Base-by-base conservation (phyloP, 176 grass and related monocot genomes). In the Puccinellia tenuiflora region DNA sequence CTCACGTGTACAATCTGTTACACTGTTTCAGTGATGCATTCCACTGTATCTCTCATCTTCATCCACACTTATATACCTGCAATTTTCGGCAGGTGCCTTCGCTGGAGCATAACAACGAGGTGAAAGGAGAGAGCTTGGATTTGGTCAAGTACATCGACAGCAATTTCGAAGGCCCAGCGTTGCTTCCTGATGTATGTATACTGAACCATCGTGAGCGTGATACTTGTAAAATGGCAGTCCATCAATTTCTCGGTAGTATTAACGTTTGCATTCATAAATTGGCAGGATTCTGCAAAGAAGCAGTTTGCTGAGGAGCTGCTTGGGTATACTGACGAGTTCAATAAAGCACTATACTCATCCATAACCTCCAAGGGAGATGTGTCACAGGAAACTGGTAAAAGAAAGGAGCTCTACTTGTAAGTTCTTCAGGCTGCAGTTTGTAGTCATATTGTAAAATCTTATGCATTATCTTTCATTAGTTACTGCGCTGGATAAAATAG, bases 111-210 rank as follows among this genome's bases (percentile, higher is more conserved):
- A 91, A 92, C 35, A 92, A 94, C 33, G 68, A 97, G 75, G 92
- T 97, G 17, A 88, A 89, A 88, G 95, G 90, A 88, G 92, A 97
- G 71, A 97, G 95, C 33, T 75, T 97, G 68, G 84, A 97, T 86
- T 50, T 97, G 82, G 42, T 94, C 24, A 92, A 89, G 82, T 97
- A 90, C 66, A 86, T 97, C 7, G 75, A 92, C 28, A 66, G n/a
- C 48, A 83, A 89, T 77, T 94, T 94, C 39, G 90, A 94, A 55
- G 92, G 92, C 33, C 88, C 86, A 1, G n/a, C 68, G 59, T 81
- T 97, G 82, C 62, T 91, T 43, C 90, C 92, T 54, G 86, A 94
- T 63, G 95, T 94, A 92, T n/a, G 83, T 59, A 85, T 18, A 76
- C 64, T 25, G 25, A 13, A 70, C 16, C 42, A 5, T 6, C 39